Evolutionary conservation across 2,329 filamentous ascomycete species (phyloP), one percentile per base, ranked within the genome.

Genomic region (Penicillium sp.): DNA sequence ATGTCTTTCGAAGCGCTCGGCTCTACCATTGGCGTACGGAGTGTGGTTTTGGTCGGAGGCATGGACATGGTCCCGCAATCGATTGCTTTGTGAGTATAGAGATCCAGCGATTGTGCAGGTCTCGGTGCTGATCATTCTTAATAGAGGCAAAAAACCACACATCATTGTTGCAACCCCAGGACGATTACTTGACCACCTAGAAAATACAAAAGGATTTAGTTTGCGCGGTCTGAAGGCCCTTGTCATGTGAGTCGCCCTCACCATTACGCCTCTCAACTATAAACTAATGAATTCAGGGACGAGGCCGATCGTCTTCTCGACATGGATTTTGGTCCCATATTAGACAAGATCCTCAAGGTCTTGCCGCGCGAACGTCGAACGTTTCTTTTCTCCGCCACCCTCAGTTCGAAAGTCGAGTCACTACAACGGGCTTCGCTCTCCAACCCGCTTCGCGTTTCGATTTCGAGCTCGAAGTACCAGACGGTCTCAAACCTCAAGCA

Each of bases 151-250:
- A 74, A 90, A 90, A 54, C 92, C 92, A 6, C 92, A 98, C 57
- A 82, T 98, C 15, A 73, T 96, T 14, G 89, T 96, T 26, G 90
- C 90, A 0, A 95, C 90, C 0, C 90, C 90, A 0, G 90, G 89
- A 35, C 79, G 90, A 39, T 70, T 95, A 14, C 72, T 95, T 3
- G 92, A 96, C 56, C 92, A 98, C 54, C 70, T 96, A 6, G 88
- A 96, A 61, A 95, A 95, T 66, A 98, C 92, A 2, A 95, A 95
- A 64, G 90, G 92, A 8, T 96, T 98, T 66, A 89, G 84, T 1
- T 69, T 96, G 32, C 77, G 84, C 18, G 75, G 76, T 3, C 71
- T 95, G 25, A 89, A 89, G 57, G 95, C 90, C 58, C 72, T 96
- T 3, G 89, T 95, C 45, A 88, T 96, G 78, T 90, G 95, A 58